Percentiles rank a stretch among this genome's conserved stretches.
Conservation (phyloP, 371 early-diverging fungal species). For the Syncephalastrum sp. region DNA sequence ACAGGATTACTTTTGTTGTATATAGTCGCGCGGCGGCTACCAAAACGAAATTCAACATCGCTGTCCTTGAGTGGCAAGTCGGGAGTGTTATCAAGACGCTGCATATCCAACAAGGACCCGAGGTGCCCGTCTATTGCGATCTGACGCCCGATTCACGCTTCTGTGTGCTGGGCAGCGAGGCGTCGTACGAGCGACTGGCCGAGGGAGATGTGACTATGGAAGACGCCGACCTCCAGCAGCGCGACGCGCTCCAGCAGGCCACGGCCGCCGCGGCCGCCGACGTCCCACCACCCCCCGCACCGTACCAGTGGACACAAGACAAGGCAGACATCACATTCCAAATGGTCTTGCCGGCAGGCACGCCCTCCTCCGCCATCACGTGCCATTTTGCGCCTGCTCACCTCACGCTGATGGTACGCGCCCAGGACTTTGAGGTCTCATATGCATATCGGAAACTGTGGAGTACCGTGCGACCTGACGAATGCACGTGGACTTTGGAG, state of each 20-base stretch:
- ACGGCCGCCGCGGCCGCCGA: conserved; percentile 6
- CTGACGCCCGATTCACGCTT: conserved; percentile 42
- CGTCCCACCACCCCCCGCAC: conserved; percentile 10
- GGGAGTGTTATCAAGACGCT: conserved; percentile 12
- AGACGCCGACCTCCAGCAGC: conserved; percentile 12
- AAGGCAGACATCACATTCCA: conserved; percentile 64
- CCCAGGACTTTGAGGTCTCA: conserved; percentile 19
- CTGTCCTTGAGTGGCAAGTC: conserved; percentile 26
- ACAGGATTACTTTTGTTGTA: conserved; percentile 27
- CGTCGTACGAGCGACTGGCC: conserved; percentile 21
- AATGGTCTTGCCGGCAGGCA: conserved; percentile 53
- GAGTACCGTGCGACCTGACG: conserved; percentile 55
- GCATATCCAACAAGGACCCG: conserved; percentile 59
- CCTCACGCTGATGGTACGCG: conserved; percentile 46
- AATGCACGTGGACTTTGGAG: conserved; percentile 78
- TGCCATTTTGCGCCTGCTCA: conserved; percentile 54
- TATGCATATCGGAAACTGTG: conserved; percentile 37
- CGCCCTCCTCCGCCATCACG: conserved; percentile 52
- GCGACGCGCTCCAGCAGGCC: conserved; percentile 6
- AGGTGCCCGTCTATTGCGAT: conserved; percentile 67
- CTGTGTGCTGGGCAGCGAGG: conserved; percentile 55
- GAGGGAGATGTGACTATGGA: conserved; percentile 11
- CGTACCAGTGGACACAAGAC: conserved; percentile 77
- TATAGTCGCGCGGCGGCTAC: conserved; percentile 31
- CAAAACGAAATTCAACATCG: conserved; percentile 41